Evolutionary conservation across 1,139 yeast species (phyloP).

Genomic region (Taphrina betulina): DNA sequence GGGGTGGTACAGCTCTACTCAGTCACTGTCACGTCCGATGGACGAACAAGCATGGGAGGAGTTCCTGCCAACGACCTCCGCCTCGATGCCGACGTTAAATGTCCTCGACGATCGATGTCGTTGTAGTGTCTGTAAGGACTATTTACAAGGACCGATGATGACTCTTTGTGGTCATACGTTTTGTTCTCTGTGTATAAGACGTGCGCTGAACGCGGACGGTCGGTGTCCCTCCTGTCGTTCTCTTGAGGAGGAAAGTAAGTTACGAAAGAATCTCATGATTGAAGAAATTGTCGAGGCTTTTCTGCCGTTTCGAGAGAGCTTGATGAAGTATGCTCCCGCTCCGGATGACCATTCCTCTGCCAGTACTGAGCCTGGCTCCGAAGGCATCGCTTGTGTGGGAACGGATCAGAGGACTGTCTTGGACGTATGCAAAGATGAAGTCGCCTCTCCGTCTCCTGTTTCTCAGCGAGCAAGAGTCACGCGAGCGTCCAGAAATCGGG

Average conservation of each 20-base stretch:
- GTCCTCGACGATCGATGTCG: conserved; percentile 70
- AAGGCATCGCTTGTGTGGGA: too few species aligned
- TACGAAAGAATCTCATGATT: conserved; percentile 66
- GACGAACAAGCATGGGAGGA: background rate
- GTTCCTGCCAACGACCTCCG: conserved; percentile 1
- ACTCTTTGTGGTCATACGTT: conserved; percentile 88
- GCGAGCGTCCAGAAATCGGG: background rate
- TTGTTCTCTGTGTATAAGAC: conserved; percentile 84
- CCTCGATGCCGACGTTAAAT: conserved; percentile 51
- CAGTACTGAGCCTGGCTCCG: too few species aligned
- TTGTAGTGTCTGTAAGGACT: conserved; percentile 91
- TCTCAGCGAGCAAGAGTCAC: background rate
- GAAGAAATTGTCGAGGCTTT: conserved; percentile 70
- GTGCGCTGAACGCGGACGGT: conserved; percentile 58
- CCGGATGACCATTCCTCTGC: background rate
- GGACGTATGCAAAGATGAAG: background rate
- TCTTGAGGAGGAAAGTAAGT: conserved; percentile 67
- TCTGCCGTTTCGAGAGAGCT: conserved; percentile 36
- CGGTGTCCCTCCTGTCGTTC: conserved; percentile 79
- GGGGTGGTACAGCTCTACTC: too few species aligned
- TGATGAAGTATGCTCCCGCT: conserved; percentile 20
- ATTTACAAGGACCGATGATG: conserved; percentile 74
- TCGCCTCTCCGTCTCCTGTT: background rate
- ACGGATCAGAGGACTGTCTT: background rate
- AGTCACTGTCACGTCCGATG: background rate